Evolutionary conservation across 768 basidiomycete species (phyloP).

Genomic region (Mycena latifolia): DNA sequence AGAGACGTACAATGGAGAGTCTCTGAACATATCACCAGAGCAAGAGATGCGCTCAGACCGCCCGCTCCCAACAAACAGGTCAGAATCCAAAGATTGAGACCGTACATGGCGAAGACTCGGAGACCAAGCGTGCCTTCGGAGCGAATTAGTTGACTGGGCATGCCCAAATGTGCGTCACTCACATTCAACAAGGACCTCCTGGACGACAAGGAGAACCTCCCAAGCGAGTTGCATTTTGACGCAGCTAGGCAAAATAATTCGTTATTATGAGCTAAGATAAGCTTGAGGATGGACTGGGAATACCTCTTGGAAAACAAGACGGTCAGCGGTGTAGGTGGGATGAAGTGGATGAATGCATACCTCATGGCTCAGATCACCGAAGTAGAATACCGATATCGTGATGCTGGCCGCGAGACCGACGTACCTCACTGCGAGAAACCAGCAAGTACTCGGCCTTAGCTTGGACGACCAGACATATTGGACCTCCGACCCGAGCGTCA

Average conservation of each 20-base stretch:
- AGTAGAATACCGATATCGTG: constrained; percentile 19
- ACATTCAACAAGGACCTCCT: constrained; percentile 28
- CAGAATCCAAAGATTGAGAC: constrained; percentile 24
- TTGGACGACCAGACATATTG: constrained; percentile 19
- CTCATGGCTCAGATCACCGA: constrained; percentile 15
- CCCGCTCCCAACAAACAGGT: constrained; percentile 1
- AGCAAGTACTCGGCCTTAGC: constrained; percentile 24
- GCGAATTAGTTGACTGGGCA: neutral
- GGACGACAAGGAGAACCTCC: constrained; percentile 21
- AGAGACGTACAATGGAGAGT: neutral
- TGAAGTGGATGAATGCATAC: neutral
- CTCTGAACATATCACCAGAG: constrained; percentile 1
- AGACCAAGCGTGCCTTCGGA: constrained; percentile 7
- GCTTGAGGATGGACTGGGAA: neutral
- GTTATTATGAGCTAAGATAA: too few species aligned
- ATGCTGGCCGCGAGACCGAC: constrained; percentile 10
- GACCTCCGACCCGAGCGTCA: constrained; percentile 15
- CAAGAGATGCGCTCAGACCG: constrained; percentile 16
- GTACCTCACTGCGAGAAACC: constrained; percentile 25
- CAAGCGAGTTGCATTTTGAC: constrained; percentile 12
- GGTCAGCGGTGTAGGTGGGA: neutral
- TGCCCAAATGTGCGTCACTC: neutral
- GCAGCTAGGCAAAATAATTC: neutral
- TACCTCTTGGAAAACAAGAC: neutral
- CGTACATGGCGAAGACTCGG: constrained; percentile 29